Evolutionary conservation across 176 grass and related monocot species (phyloP).

Genomic region (Carex kokanica): DNA sequence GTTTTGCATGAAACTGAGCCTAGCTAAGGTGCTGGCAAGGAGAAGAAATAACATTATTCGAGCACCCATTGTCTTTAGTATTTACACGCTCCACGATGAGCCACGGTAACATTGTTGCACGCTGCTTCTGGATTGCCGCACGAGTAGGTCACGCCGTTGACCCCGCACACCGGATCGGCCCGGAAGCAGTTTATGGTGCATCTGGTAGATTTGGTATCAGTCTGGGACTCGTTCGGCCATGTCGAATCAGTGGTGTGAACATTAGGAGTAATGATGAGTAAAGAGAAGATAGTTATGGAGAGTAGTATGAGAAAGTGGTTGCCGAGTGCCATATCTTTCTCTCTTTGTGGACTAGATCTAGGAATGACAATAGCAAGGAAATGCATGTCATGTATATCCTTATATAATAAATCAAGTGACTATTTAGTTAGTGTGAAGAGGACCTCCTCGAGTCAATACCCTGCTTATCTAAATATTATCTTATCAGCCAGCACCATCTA

Average conservation of each 20-base stretch:
- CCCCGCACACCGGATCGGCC: slow-evolving; percentile 33
- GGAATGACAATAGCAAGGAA: not conserved
- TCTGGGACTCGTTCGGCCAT: not conserved
- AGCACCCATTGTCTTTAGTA: not conserved
- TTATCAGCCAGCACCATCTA: not conserved
- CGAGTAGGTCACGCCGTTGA: slow-evolving; percentile 24
- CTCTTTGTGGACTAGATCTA: slow-evolving; percentile 1
- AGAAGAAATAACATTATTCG: not conserved
- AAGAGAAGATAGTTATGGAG: not conserved
- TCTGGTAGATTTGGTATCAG: not conserved
- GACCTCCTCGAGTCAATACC: not conserved
- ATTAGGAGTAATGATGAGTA: not conserved
- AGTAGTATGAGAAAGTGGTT: not conserved
- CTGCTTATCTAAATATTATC: not conserved
- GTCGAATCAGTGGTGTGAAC: not conserved
- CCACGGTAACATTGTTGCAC: slow-evolving; percentile 32
- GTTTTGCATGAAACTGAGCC: not conserved
- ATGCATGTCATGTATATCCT: not conserved
- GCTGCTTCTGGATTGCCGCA: slow-evolving; percentile 34
- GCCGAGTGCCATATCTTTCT: slow-evolving; percentile 15
- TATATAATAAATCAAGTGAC: not conserved
- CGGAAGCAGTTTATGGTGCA: slow-evolving; percentile 33
- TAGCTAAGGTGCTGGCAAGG: not conserved
- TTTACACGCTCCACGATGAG: slow-evolving; percentile 20
- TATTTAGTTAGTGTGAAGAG: slow-evolving; percentile 21